Base-by-base conservation (phyloP, 371 early-diverging fungal species). In the Mycotypha africana region DNA sequence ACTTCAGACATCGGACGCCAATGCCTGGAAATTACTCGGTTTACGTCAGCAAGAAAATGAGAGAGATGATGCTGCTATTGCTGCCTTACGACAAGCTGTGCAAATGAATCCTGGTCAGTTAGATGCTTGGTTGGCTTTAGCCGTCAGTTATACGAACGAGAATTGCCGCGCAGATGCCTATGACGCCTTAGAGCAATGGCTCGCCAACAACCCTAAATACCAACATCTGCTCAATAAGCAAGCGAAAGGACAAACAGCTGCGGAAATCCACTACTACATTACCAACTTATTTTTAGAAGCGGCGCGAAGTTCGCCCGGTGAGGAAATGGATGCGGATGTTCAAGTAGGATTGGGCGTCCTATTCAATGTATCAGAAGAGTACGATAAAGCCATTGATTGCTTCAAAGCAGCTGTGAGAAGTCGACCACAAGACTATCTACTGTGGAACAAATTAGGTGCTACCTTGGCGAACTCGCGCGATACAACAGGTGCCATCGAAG, bases 371-470 rank as follows among this genome's bases (percentile, higher is more conserved):
- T 79, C 84, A 8, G 76, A 81, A 11, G 93, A 95, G 39, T 92
- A 88, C 48, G 79, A 78, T 34, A 95, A 95, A 65, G 92, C 95
- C 0, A 79, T 91, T 12, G 97, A 97, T 63, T 97, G 97, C 51
- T 97, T 97, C 75, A 78, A 86, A 39, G 82, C 95, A 2, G 93
- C 95, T 25, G 58, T 97, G 23, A 70, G 76, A 16, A 72, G 73
- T 17, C 67, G 83, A 16, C 95, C 96, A 9, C 76, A 87, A 41
- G 93, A 95, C 58, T 93, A 92, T 68, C 70, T 89, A 57, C 74
- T 93, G 31, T 96, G 93, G 92, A 94, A 94, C 73, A 87, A 87
- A 49, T 73, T 95, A 19, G 97, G 95, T 22, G 96, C 97, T 4
- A 97, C 94, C 0, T 74, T 91, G 35, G 94, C 95, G 20, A 95